These are phyloP conservation scores for Penicillium paneum DNA, from an alignment of 2,329 filamentous ascomycete species.

Conservation along the genomic window DNA sequence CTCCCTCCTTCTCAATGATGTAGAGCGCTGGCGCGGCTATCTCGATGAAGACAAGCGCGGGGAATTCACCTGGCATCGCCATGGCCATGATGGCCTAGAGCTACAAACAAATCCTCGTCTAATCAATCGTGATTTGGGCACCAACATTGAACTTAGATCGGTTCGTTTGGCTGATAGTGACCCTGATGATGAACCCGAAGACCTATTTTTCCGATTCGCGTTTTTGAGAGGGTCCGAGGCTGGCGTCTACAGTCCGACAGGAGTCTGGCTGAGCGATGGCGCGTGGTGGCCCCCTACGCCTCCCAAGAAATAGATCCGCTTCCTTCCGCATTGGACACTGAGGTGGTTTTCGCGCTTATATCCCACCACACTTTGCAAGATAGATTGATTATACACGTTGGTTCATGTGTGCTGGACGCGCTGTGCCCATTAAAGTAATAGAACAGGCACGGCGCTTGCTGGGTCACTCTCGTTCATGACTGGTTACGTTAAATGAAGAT, in stretches of 20 bases:
- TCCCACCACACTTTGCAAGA: neutral
- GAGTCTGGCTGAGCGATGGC: conserved; percentile 41
- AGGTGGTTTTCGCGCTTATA: neutral
- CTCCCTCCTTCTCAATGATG: conserved; percentile 61
- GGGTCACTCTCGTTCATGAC: conserved; percentile 7
- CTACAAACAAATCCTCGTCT: conserved; percentile 26
- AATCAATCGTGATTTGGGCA: conserved; percentile 19
- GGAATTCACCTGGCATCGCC: conserved; percentile 52
- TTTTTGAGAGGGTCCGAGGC: conserved; percentile 43
- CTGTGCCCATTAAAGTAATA: conserved; percentile 11
- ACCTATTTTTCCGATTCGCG: conserved; percentile 48
- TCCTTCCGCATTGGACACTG: neutral
- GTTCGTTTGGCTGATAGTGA: conserved; percentile 16
- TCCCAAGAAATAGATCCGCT: conserved; percentile 23
- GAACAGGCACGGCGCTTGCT: conserved; percentile 2
- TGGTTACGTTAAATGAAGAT: conserved; percentile 11
- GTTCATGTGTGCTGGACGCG: conserved; percentile 20
- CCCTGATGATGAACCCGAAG: conserved; percentile 35
- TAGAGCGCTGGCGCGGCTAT: conserved; percentile 59
- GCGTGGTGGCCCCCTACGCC: conserved; percentile 32
- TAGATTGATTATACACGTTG: conserved; percentile 16
- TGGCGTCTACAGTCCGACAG: conserved; percentile 39
- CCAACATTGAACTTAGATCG: conserved; percentile 10
- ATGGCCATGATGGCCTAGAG: conserved; percentile 41
- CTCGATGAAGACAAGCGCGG: conserved; percentile 48